These are phyloP conservation scores for Calocera cornea DNA, from an alignment of 768 basidiomycete species.

Conservation along the genomic window DNA sequence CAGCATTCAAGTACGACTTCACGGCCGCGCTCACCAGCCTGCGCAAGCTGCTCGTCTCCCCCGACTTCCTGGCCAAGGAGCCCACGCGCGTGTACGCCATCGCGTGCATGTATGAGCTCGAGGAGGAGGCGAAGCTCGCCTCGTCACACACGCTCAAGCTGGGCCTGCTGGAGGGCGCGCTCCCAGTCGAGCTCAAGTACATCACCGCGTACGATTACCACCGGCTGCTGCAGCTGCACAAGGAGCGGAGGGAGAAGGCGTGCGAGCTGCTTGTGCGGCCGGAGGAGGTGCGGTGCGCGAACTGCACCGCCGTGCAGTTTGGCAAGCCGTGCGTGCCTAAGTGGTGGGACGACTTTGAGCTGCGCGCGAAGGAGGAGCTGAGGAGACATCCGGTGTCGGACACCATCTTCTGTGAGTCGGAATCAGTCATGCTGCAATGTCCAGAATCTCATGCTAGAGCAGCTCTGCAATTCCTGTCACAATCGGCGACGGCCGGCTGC, in stretches of 20 bases:
- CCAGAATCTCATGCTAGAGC: conserved; percentile 10
- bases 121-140: conserved; percentile 48
- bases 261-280: conserved; percentile 34
- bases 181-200: conserved; percentile 48
- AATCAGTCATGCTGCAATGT: conserved; percentile 33
- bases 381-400: conserved; percentile 41
- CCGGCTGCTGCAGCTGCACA: conserved; percentile 48
- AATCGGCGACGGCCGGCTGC: conserved; percentile 33
- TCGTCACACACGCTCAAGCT: conserved; percentile 43
- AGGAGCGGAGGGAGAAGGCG: conserved; percentile 38
- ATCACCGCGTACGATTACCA: conserved; percentile 59
- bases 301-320: conserved; percentile 43
- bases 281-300: conserved; percentile 47
- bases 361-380: conserved; percentile 44
- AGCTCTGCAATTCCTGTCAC: not conserved
- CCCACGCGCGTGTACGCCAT: conserved; percentile 59
- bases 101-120: conserved; percentile 49
- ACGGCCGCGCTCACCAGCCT: conserved; percentile 33
- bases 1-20: conserved; percentile 55
- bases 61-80: conserved; percentile 33
- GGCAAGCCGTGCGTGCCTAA: conserved; percentile 37
- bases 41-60: conserved; percentile 39
- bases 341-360: conserved; percentile 58
- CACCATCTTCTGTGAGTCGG: conserved; percentile 49
- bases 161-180: conserved; percentile 41